Conservation (phyloP, 768 basidiomycete species). For the Solioccasus polychromus region DNA sequence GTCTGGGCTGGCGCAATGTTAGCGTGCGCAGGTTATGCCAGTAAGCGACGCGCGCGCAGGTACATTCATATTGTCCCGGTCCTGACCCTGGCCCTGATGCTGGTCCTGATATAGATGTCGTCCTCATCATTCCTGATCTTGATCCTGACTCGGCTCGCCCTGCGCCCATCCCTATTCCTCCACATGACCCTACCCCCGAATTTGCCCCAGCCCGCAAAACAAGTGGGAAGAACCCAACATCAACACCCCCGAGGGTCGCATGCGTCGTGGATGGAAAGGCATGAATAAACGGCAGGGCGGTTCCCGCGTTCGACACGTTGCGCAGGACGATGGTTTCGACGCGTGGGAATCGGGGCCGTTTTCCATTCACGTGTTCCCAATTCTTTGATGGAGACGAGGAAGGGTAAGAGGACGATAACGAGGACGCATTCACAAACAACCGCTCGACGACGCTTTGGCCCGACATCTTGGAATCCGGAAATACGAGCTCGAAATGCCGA, state of each 20-base stretch:
- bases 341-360: constrained; percentile 23
- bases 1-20: constrained; percentile 22
- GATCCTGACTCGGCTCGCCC: constrained; percentile 2
- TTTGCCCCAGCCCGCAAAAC: constrained; percentile 10
- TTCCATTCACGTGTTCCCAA: constrained; percentile 5
- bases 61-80: too few species aligned
- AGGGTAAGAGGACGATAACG: background rate
- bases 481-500: constrained; percentile 32
- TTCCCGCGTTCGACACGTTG: constrained; percentile 22
- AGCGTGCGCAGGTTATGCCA: constrained; percentile 22
- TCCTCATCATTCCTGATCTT: background rate
- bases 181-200: background rate
- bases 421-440: constrained; percentile 17
- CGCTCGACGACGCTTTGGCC: constrained; percentile 27
- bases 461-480: constrained; percentile 28
- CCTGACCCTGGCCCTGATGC: background rate
- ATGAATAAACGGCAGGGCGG: constrained; percentile 24
- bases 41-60: constrained; percentile 5
- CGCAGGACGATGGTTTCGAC: constrained; percentile 28
- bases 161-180: background rate
- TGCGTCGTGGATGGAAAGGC: constrained; percentile 24
- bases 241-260: constrained; percentile 24
- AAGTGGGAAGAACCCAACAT: constrained; percentile 23
- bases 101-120: background rate
- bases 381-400: too few species aligned